Evolutionary conservation across 202 grass and related monocot species (phyloP).

Genomic region (Setaria viridis): DNA sequence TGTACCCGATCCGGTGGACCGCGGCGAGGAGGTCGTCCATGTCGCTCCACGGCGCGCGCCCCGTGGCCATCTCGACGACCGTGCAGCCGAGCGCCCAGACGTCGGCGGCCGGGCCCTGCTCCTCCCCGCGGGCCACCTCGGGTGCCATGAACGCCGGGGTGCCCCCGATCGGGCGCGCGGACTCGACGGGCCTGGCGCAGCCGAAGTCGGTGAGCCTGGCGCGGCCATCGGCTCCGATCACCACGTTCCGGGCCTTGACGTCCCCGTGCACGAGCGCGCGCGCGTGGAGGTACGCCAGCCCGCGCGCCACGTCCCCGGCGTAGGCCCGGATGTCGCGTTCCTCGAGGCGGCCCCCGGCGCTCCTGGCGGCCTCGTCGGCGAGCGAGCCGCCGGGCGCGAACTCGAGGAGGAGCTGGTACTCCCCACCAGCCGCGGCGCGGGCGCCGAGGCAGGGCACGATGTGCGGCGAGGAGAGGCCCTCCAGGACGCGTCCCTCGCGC

Average conservation of each 20-base stretch:
- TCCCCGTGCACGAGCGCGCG: conserved; percentile 57
- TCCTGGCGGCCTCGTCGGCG: conserved; percentile 40
- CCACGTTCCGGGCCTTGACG: conserved; percentile 62
- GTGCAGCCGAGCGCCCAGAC: conserved; percentile 93
- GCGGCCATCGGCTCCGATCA: conserved; percentile 59
- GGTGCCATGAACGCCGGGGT: conserved; percentile 93
- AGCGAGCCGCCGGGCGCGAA: conserved; percentile 66
- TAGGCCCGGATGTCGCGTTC: conserved; percentile 48
- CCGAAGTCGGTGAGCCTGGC: conserved; percentile 74
- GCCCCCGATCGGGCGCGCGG: conserved; percentile 33
- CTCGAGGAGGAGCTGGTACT: conserved; percentile 68
- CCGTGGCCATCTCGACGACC: conserved; percentile 79
- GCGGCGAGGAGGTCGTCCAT: conserved; percentile 52
- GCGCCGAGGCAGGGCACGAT: conserved; percentile 65
- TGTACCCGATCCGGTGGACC: conserved; percentile 74
- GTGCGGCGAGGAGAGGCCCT: conserved; percentile 57
- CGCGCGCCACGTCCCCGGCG: conserved; percentile 47
- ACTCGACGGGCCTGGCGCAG: conserved; percentile 47
- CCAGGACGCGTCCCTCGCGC: conserved; percentile 50
- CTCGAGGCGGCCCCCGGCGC: conserved; percentile 38
- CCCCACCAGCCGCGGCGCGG: conserved; percentile 34
- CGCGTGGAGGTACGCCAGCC: conserved; percentile 60
- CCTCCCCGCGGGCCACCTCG: conserved; percentile 78
- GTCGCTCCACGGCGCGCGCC: conserved; percentile 59
- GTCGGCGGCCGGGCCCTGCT: conserved; percentile 67